Percentiles rank a stretch among this genome's conserved stretches.
Evolutionary conservation across 306 rosid genomes (phyloP).

Genomic region (Rubus idaeus): DNA sequence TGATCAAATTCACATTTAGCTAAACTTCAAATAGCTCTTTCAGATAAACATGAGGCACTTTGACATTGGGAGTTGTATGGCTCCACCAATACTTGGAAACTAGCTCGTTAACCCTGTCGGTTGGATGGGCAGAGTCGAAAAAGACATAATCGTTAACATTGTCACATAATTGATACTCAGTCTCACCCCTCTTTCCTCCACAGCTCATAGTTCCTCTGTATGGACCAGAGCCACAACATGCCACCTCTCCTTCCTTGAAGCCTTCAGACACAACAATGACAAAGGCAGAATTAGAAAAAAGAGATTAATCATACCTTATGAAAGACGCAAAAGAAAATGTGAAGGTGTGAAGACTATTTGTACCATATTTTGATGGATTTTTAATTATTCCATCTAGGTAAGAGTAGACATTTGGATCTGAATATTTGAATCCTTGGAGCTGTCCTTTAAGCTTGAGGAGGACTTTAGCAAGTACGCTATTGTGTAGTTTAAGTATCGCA

Average conservation of each 20-base stretch:
- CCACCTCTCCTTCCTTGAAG: slow-evolving; percentile 27
- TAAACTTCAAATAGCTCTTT: slow-evolving; percentile 28
- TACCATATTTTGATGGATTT: slow-evolving; percentile 33
- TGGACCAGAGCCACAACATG: slow-evolving; percentile 38
- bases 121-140: slow-evolving; percentile 44
- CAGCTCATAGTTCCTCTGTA: slow-evolving; percentile 24
- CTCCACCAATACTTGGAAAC: slow-evolving; percentile 35
- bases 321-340: background rate
- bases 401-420: slow-evolving; percentile 10
- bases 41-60: slow-evolving; percentile 25
- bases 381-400: slow-evolving; percentile 3
- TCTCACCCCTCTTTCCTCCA: slow-evolving; percentile 34
- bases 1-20: background rate
- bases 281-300: background rate
- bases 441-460: background rate
- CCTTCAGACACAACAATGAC: slow-evolving; percentile 12
- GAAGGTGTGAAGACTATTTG: background rate
- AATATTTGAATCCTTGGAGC: slow-evolving; percentile 24
- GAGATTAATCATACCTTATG: background rate
- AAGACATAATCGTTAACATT: slow-evolving; percentile 31
- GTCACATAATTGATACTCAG: slow-evolving; percentile 36
- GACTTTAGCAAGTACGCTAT: slow-evolving; percentile 11
- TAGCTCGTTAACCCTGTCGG: slow-evolving; percentile 13
- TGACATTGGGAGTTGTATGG: slow-evolving; percentile 20
- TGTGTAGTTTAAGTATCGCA: background rate